Base-by-base conservation (phyloP, 2,329 filamentous ascomycete genomes). In the Chaetomiaceae sp. region DNA sequence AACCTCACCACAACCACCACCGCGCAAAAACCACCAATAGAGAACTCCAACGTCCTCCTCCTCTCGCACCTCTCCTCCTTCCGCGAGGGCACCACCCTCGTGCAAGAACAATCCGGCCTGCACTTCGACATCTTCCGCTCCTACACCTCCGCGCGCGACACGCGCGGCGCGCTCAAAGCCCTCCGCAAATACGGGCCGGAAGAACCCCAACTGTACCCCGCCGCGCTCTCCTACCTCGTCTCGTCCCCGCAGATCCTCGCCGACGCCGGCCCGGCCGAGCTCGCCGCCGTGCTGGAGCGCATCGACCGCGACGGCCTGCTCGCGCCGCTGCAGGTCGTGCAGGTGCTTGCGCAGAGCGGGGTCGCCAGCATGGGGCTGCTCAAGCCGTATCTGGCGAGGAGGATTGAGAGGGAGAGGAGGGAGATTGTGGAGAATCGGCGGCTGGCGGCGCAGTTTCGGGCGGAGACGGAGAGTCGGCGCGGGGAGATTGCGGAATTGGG, bases 291-390 rank as follows among this genome's bases (percentile, higher is more conserved):
- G 1, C 74, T 98, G 10, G 77, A 81, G 54, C 89, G 87, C 59
- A 97, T 98, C 56, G 88, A 96, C 62, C 78, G 84, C 52, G 89
- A 95, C 58, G 84, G 88, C 1, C 78, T 98, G 30, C 93, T 98
- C 87, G 91, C 93, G 0, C 93, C 93, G 1, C 72, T 98, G 4
- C 93, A 98, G 64, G 93, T 98, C 26, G 93, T 98, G 14, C 91
- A 98, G 65, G 93, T 90, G 0, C 77, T 98, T 0, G 71, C 73
- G n/a, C 71, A 76, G 38, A 65, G 72, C 62, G 47, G 68, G 50
- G 88, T 96, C 3, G 91, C 94, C 1, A 97, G 89, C 0, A 96
- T 98, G 87, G 93, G 91, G 41, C 89, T 97, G 77, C 84, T 98
- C 52, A 97, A 96, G 67, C 81, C 83, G 6, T 98, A 98, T 65